phyloP scores from a whole-genome alignment of 306 rosid genomes.

The Castanea crenata region DNA sequence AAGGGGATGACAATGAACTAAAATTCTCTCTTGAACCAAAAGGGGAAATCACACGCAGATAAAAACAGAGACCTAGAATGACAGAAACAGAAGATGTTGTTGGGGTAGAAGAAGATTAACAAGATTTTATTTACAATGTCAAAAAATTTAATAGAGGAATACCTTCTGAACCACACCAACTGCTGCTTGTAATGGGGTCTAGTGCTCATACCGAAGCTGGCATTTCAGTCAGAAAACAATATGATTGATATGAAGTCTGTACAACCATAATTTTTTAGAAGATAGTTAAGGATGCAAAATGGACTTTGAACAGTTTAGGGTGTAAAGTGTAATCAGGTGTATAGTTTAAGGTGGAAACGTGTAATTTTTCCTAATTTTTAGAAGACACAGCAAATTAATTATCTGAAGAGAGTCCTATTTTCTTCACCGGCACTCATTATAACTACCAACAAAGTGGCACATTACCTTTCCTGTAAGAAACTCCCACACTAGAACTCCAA shows the following conservation, averaged over 20 bases:
- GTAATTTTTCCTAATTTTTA: not conserved
- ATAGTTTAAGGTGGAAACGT: no score
- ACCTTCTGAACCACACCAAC: conserved; percentile 84
- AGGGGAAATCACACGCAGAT: not conserved
- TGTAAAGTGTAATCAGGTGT: no score
- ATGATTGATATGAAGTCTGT: conserved; percentile 26
- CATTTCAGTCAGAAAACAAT: conserved; percentile 38
- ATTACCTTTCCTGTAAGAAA: conserved; percentile 82
- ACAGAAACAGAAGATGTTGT: not conserved
- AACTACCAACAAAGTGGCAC: not conserved
- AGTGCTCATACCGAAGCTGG: conserved; percentile 71
- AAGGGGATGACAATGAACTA: not conserved
- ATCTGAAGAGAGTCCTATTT: not conserved
- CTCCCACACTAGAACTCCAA: conserved; percentile 76
- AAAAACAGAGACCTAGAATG: not conserved
- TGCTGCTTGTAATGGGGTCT: conserved; percentile 91
- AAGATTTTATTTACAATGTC: not conserved
- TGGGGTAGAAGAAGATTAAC: not conserved
- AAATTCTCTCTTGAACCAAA: not conserved
- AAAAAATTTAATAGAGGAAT: conserved; percentile 13
- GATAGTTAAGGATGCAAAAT: not conserved
- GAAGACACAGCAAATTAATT: not conserved
- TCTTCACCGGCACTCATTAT: not conserved
- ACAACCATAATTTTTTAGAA: conserved; percentile 20
- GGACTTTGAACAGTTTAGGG: no score